Conservation (phyloP, 495 filamentous ascomycete species). For the Daldinia caldariorum region DNA sequence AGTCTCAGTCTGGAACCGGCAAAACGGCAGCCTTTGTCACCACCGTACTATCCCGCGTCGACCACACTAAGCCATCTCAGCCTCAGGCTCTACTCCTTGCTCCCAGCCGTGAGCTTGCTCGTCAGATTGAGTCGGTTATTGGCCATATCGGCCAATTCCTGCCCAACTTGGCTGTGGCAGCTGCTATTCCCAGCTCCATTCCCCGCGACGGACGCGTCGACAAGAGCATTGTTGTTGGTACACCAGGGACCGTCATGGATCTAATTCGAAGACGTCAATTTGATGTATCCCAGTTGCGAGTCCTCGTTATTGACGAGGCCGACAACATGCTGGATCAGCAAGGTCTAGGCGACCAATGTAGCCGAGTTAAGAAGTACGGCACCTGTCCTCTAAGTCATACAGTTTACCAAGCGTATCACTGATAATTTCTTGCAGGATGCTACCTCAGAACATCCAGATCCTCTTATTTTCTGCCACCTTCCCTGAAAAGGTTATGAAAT, state of each 20-base stretch:
- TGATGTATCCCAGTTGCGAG: constrained; percentile 69
- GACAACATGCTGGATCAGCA: constrained; percentile 97
- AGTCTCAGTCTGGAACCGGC: constrained; percentile 97
- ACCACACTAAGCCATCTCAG: constrained; percentile 68
- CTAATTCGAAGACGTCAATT: constrained; percentile 77
- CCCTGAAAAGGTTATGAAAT: constrained; percentile 81
- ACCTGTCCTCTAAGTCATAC: constrained; percentile 12
- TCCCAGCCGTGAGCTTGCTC: constrained; percentile 92
- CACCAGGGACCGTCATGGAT: constrained; percentile 92
- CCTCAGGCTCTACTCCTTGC: constrained; percentile 92
- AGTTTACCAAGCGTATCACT: constrained; percentile 23
- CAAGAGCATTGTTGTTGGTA: constrained; percentile 86
- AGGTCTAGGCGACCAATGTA: constrained; percentile 93
- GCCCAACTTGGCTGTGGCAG: constrained; percentile 71
- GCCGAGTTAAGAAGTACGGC: constrained; percentile 82
- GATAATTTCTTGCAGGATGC: constrained; percentile 59
- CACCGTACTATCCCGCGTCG: constrained; percentile 86
- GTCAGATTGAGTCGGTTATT: constrained; percentile 90
- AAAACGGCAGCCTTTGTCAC: constrained; percentile 97
- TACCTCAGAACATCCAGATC: constrained; percentile 78
- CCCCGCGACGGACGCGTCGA: constrained; percentile 68
- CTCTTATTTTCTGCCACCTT: constrained; percentile 98
- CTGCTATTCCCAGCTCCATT: constrained; percentile 81
- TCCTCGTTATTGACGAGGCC: constrained; percentile 91
- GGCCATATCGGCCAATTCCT: constrained; percentile 84